Evolutionary conservation across 176 grass and related monocot species (phyloP).

Genomic region (Zoysia pacifica): DNA sequence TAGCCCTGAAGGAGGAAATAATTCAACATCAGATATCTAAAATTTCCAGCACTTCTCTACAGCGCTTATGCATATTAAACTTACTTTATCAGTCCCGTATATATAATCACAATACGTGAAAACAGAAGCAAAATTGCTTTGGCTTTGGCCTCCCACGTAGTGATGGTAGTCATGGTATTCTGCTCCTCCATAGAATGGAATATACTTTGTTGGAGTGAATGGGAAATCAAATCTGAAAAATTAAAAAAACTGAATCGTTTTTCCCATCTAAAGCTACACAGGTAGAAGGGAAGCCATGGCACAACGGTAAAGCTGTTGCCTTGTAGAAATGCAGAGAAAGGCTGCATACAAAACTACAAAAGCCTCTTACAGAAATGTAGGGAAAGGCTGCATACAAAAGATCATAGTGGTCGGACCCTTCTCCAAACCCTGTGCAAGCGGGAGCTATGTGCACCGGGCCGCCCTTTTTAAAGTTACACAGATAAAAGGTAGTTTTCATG

Average conservation of each 20-base stretch:
- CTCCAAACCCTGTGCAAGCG: too few species aligned
- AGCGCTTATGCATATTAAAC: slow-evolving; percentile 18
- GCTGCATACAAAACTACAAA: too few species aligned
- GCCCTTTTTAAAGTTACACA: background rate
- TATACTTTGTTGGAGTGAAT: slow-evolving; percentile 77
- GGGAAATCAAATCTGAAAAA: slow-evolving; percentile 91
- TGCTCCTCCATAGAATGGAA: slow-evolving; percentile 92
- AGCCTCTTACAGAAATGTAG: too few species aligned
- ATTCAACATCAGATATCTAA: slow-evolving; percentile 25
- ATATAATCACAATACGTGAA: slow-evolving; percentile 97
- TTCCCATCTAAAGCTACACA: background rate
- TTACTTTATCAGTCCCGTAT: slow-evolving; percentile 89
- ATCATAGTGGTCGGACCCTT: too few species aligned
- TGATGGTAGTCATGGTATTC: slow-evolving; percentile 99
- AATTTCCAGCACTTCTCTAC: slow-evolving; percentile 1
- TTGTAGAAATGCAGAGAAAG: too few species aligned
- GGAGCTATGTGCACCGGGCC: too few species aligned
- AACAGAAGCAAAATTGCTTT: slow-evolving; percentile 93
- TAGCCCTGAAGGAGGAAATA: slow-evolving; percentile 76
- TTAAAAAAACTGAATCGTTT: background rate
- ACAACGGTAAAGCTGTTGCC: too few species aligned
- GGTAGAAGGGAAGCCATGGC: background rate
- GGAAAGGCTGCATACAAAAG: too few species aligned
- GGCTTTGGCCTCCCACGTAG: slow-evolving; percentile 83
- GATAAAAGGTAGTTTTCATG: background rate